Evolutionary conservation across 345 rosid species (phyloP).

Genomic region (Pistacia integerrima): DNA sequence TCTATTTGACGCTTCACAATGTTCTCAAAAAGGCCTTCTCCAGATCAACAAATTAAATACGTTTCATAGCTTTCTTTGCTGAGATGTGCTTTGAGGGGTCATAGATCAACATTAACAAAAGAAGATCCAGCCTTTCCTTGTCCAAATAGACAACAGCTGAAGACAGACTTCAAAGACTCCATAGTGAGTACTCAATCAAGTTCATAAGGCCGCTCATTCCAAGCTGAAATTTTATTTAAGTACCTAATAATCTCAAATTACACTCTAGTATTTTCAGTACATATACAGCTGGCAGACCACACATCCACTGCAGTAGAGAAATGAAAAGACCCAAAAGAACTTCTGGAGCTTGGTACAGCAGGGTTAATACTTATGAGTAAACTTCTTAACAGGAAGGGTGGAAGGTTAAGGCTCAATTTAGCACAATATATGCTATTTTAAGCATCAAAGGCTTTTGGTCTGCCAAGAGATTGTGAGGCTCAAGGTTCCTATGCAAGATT

Average conservation of each 20-base stretch:
- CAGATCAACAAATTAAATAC: conserved; percentile 71
- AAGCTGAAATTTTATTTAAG: conserved; percentile 52
- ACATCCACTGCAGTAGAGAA: conserved; percentile 87
- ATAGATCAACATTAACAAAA: conserved; percentile 82
- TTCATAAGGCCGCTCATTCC: conserved; percentile 73
- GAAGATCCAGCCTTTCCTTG: conserved; percentile 59
- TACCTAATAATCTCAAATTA: conserved; percentile 69
- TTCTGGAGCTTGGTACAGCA: conserved; percentile 90
- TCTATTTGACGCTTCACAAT: not conserved
- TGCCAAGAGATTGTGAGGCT: conserved; percentile 79
- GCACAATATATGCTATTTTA: conserved; percentile 77
- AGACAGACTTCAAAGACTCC: conserved; percentile 71
- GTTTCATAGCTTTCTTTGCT: conserved; percentile 73
- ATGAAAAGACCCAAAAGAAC: conserved; percentile 88
- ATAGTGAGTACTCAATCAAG: conserved; percentile 86
- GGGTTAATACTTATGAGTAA: conserved; percentile 80
- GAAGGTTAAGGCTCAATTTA: conserved; percentile 68
- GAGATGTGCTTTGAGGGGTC: conserved; percentile 57
- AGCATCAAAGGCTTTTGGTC: conserved; percentile 60
- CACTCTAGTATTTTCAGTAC: conserved; percentile 79
- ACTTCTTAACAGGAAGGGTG: conserved; percentile 69
- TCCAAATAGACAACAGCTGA: conserved; percentile 62
- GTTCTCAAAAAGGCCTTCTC: conserved; percentile 43
- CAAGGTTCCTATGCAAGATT: conserved; percentile 83
- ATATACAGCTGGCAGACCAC: conserved; percentile 84